Evolutionary conservation across 73 alveolate genomes (phyloP).

Genomic region (Uronychia setigera): DNA sequence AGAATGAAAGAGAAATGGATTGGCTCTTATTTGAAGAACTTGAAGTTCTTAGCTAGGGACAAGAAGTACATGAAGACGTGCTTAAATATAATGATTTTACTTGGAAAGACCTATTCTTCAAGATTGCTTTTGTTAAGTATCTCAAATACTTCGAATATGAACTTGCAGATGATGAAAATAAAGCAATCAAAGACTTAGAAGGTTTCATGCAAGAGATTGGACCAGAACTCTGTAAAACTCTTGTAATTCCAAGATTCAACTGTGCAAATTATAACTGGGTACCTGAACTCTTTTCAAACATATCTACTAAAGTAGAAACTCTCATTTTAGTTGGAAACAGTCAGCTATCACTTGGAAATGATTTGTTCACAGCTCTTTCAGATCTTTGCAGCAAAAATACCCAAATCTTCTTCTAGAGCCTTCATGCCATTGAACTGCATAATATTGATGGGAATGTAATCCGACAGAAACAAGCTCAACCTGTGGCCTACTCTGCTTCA

Average conservation of each 20-base stretch:
- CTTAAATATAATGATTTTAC: neutral
- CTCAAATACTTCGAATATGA: neutral
- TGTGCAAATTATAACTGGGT: neutral
- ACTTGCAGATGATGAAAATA: neutral
- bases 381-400: too few relatives aligned
- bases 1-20: neutral
- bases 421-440: too few relatives aligned
- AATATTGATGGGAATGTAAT: too few relatives aligned
- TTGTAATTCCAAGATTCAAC: neutral
- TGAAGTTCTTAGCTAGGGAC: neutral
- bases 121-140: neutral
- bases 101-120: slow-evolving; percentile 5
- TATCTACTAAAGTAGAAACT: neutral
- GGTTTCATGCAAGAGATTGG: neutral
- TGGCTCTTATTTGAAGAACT: neutral
- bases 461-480: neutral
- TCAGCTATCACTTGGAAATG: neutral
- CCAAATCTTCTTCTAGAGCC: too few relatives aligned
- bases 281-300: neutral
- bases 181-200: neutral
- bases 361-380: neutral
- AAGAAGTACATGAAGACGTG: neutral
- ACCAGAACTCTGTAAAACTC: neutral
- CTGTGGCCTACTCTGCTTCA: neutral
- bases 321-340: neutral